Evolutionary conservation across 2,329 filamentous ascomycete species (phyloP).

Genomic region (Parastagonospora avenae): DNA sequence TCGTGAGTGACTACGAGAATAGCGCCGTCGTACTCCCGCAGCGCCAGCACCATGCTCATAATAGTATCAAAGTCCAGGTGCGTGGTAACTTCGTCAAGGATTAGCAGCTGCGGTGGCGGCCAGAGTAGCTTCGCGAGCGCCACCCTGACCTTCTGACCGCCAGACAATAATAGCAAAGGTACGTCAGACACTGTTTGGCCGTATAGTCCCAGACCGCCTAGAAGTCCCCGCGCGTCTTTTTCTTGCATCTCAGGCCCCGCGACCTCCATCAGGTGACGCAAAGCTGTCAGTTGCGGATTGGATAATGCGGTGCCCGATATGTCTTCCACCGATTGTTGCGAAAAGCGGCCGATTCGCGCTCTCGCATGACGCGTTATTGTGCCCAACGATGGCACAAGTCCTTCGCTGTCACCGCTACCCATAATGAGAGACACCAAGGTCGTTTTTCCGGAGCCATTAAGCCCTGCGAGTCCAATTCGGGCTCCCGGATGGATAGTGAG

Average conservation of each 20-base stretch:
- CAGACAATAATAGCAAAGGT: conserved; percentile 73
- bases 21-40: conserved; percentile 73
- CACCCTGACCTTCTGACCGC: conserved; percentile 71
- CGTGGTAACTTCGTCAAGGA: conserved; percentile 82
- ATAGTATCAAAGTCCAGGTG: conserved; percentile 86
- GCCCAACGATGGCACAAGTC: conserved; percentile 62
- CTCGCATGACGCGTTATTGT: conserved; percentile 70
- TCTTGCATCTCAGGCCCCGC: conserved; percentile 63
- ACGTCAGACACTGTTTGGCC: conserved; percentile 75
- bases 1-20: conserved; percentile 82
- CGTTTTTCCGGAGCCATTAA: conserved; percentile 84
- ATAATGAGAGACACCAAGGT: conserved; percentile 75
- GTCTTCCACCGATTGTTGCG: conserved; percentile 76
- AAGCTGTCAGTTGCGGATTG: conserved; percentile 64
- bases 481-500: conserved; percentile 75
- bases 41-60: conserved; percentile 68
- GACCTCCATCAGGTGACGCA: conserved; percentile 65
- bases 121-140: conserved; percentile 73
- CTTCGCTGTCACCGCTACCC: conserved; percentile 48
- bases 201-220: conserved; percentile 72
- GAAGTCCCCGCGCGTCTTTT: conserved; percentile 68
- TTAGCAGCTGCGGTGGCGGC: conserved; percentile 70
- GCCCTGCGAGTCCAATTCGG: conserved; percentile 74
- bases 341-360: conserved; percentile 75
- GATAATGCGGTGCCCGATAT: conserved; percentile 63